Base-by-base conservation (phyloP, 371 early-diverging fungal genomes). In the Syncephalastrum racemosum region DNA sequence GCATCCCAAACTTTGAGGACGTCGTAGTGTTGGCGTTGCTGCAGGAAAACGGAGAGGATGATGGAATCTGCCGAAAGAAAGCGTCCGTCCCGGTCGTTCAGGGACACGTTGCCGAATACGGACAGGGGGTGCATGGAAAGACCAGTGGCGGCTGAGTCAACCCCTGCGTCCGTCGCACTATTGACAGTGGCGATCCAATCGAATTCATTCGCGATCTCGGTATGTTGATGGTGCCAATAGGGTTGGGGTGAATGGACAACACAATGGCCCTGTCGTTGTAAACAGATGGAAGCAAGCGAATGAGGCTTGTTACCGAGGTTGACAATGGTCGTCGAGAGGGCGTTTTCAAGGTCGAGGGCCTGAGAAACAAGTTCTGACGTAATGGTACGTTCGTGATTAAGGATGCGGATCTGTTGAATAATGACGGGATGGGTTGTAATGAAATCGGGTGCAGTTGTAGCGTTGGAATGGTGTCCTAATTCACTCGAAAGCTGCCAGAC, bases 171-270 rank as follows among this genome's bases (percentile, higher is more conserved):
- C 20, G 50, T 54, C 15, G 53, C 77, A 42, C 36, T 56, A 18
- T 62, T 60, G 25, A 84, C 56, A 0, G 79, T 86, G 5, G 50
- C 60, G 13, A 62, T 46, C 41, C 69, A 56, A 50, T 71, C 59
- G 7, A 25, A 18, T 58, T 81, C 83, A 8, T 47, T 23, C 24
- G 64, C 40, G 49, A 20, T 14, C 31, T 53, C 24, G 42, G 22
- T 46, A 27, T 43, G 27, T 14, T 55, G 25, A 39, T 58, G 31
- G 4, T 67, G 43, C 83, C 82, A 87, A 50, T 69, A 79, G 5
- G 73, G 72, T 12, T 80, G 62, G 4, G 85, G 83, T 4, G 86
- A 82, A 61, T 87, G 85, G 2, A 84, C 60, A 13, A 85, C 56
- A 47, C 87, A 87, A 4, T 58, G 50, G 3, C 66, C 62, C 50